These are phyloP conservation scores for Colletotrichum musicola DNA, from an alignment of 2,329 filamentous ascomycete genomes.

Conservation along the genomic window DNA sequence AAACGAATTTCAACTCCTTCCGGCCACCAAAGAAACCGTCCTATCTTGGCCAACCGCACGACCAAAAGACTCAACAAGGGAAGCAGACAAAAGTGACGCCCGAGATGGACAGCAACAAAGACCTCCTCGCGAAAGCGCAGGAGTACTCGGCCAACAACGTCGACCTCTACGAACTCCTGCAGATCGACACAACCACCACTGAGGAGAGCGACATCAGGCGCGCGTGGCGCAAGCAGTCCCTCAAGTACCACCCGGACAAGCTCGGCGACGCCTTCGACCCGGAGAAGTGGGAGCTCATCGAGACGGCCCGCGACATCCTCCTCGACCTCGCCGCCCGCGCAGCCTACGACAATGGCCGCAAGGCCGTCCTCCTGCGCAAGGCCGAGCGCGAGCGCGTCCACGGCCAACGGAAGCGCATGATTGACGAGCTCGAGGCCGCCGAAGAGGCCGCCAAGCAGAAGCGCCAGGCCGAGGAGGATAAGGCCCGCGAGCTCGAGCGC, in stretches of 20 bases:
- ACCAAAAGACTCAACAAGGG: not conserved
- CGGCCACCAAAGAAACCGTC: not conserved
- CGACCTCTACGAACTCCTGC: constrained; percentile 85
- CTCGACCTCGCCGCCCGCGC: constrained; percentile 77
- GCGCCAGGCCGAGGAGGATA: constrained; percentile 61
- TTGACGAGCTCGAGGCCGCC: constrained; percentile 85
- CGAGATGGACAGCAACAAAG: constrained; percentile 52
- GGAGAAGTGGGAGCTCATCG: constrained; percentile 86
- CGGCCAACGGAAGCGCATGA: constrained; percentile 79
- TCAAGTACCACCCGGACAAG: constrained; percentile 97
- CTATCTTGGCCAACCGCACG: not conserved
- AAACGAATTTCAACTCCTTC: not conserved
- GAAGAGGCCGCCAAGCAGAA: constrained; percentile 76
- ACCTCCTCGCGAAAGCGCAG: constrained; percentile 65
- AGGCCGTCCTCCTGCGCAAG: constrained; percentile 77
- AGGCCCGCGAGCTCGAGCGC: constrained; percentile 51
- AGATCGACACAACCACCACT: constrained; percentile 70
- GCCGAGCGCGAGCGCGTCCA: constrained; percentile 81
- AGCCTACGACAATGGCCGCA: constrained; percentile 82
- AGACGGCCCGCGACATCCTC: constrained; percentile 88
- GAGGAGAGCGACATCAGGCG: constrained; percentile 81
- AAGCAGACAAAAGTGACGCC: not conserved
- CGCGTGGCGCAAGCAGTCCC: constrained; percentile 85
- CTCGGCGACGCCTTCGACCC: constrained; percentile 80
- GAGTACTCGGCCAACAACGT: constrained; percentile 71